A percentile compares a stretch with the other conserved stretches of the same genome.
These are phyloP conservation scores for Rhizoclosmatium sp. DNA, from an alignment of 192 early-diverging fungal species.

Conservation along the genomic window DNA sequence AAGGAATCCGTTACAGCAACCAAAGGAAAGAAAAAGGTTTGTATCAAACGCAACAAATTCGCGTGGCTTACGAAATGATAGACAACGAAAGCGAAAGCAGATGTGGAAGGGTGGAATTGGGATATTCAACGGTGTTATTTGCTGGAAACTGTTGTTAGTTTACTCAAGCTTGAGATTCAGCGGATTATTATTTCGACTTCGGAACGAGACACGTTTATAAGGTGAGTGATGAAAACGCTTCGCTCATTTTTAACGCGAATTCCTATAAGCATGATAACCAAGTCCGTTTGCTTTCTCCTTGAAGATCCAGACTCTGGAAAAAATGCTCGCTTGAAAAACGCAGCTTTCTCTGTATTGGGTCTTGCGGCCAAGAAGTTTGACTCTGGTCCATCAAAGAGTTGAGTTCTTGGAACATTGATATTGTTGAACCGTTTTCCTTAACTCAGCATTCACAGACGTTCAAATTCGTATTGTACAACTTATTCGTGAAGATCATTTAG, in stretches of 20 bases:
- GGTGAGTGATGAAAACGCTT: slow-evolving; percentile 37
- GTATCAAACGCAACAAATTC: not conserved
- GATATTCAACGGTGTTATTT: slow-evolving; percentile 57
- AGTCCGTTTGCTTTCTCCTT: slow-evolving; percentile 63
- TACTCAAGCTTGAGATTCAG: slow-evolving; percentile 69
- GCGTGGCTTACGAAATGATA: not conserved
- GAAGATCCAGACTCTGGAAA: slow-evolving; percentile 80
- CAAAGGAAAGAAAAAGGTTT: slow-evolving; percentile 38
- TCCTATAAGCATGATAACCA: slow-evolving; percentile 53
- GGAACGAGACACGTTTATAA: slow-evolving; percentile 73
- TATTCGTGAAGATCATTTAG: slow-evolving; percentile 59
- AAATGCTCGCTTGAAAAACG: slow-evolving; percentile 61
- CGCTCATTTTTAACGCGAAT: not conserved
- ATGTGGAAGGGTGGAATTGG: slow-evolving; percentile 37
- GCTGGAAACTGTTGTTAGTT: slow-evolving; percentile 58
- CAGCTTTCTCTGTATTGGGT: slow-evolving; percentile 74
- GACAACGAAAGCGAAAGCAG: slow-evolving; percentile 29
- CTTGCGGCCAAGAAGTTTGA: slow-evolving; percentile 83
- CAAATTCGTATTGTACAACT: slow-evolving; percentile 46
- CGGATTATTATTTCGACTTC: slow-evolving; percentile 76
- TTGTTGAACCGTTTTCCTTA: slow-evolving; percentile 13
- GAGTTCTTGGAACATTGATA: slow-evolving; percentile 9
- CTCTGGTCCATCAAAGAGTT: slow-evolving; percentile 69
- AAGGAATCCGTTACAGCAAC: not conserved
- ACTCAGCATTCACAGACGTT: slow-evolving; percentile 29